A percentile compares a stretch with the other conserved stretches of the same genome.
phyloP scores from a whole-genome alignment of 352 stramenopile genomes.

The Phytophthora pseudosyringae region DNA sequence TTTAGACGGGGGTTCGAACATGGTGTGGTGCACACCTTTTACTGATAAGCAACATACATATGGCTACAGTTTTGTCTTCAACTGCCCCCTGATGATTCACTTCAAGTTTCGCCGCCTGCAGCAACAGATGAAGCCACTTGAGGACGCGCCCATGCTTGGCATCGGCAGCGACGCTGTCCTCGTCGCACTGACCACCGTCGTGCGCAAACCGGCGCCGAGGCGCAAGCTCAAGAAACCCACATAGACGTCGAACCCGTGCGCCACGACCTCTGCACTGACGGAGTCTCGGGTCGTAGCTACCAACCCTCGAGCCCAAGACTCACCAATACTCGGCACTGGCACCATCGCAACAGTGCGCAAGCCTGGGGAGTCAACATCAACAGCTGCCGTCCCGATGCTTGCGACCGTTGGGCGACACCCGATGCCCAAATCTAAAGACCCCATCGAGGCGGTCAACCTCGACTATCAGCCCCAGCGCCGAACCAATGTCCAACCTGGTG shows the following conservation, averaged over 20 bases:
- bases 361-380: too few species aligned
- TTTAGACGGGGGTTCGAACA: background rate
- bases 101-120: background rate
- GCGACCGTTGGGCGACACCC: too few species aligned
- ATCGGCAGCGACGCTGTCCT: slow-evolving; percentile 10
- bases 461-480: background rate
- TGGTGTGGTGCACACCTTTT: slow-evolving; percentile 2
- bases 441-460: too few species aligned
- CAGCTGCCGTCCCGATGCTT: too few species aligned
- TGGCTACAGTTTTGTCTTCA: slow-evolving; percentile 12
- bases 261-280: background rate
- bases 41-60: background rate
- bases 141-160: slow-evolving; percentile 5
- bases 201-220: slow-evolving; percentile 5
- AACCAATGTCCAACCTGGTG: background rate
- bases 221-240: background rate
- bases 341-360: too few species aligned
- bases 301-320: too few species aligned
- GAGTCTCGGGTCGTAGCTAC: too few species aligned
- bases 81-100: background rate
- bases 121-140: background rate
- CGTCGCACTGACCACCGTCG: slow-evolving; percentile 7
- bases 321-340: too few species aligned
- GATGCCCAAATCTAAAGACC: too few species aligned
- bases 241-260: background rate